Percentiles rank a stretch among this genome's conserved stretches.
Conservation (phyloP, 2,329 filamentous ascomycete species). For the Fusarium pseudoanthophilum region DNA sequence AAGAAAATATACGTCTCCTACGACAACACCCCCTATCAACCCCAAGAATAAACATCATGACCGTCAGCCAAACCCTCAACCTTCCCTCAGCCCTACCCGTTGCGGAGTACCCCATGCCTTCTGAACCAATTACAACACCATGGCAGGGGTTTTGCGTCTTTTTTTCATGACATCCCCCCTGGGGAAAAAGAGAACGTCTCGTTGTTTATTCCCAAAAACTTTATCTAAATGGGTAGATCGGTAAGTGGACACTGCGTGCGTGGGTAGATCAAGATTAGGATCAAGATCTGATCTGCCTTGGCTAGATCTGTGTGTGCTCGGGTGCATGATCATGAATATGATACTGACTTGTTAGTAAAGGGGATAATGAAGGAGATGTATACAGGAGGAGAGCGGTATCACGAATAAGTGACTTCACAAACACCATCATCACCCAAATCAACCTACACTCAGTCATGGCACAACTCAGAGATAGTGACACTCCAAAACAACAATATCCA, state of each 20-base stretch:
- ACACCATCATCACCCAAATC: not conserved
- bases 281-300: conserved; percentile 29
- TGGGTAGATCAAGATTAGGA: conserved; percentile 32
- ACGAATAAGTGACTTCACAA: not conserved
- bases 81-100: conserved; percentile 39
- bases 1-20: conserved; percentile 20
- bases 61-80: conserved; percentile 30
- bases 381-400: not conserved
- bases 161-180: conserved; percentile 19
- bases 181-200: conserved; percentile 7
- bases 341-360: conserved; percentile 5
- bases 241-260: conserved; percentile 36
- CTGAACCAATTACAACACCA: conserved; percentile 35
- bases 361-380: not conserved
- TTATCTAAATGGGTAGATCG: conserved; percentile 24
- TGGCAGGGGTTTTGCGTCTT: conserved; percentile 33
- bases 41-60: conserved; percentile 37
- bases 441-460: not conserved
- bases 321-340: conserved; percentile 24
- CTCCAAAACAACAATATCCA: not conserved
- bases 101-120: conserved; percentile 29
- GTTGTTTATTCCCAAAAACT: conserved; percentile 8
- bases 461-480: not conserved
- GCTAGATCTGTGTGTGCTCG: conserved; percentile 22
- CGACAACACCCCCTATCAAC: conserved; percentile 25